These are phyloP conservation scores for Monotropa hypopitys DNA, from an alignment of 179 eudicot genomes.

Conservation along the genomic window DNA sequence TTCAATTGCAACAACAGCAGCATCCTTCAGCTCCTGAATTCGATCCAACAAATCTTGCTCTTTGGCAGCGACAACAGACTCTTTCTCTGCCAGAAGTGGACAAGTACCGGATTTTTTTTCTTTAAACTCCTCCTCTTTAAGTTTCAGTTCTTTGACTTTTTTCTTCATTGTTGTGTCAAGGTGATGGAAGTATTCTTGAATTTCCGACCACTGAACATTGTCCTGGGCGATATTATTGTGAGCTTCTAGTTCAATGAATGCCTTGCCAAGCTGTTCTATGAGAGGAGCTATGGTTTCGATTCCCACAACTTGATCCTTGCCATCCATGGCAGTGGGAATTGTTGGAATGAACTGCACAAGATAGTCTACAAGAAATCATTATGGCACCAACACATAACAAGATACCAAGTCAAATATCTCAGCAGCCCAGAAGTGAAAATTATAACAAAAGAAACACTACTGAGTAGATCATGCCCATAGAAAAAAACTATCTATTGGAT, in stretches of 20 bases:
- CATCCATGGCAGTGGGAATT: conserved; percentile 27
- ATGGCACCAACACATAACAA: not conserved
- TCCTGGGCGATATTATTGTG: conserved; percentile 20
- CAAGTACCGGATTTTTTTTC: conserved; percentile 27
- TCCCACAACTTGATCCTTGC: conserved; percentile 18
- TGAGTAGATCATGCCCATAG: not conserved
- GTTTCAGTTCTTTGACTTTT: conserved; percentile 36
- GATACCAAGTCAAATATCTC: not conserved
- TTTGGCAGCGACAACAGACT: conserved; percentile 38
- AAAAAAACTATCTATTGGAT: not conserved
- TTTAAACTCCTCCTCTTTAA: conserved; percentile 33
- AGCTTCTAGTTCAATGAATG: conserved; percentile 39
- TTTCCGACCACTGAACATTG: conserved; percentile 26
- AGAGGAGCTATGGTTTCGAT: conserved; percentile 24
- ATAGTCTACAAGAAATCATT: not conserved
- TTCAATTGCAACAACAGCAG: conserved; percentile 44
- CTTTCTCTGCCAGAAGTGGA: conserved; percentile 30
- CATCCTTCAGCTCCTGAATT: conserved; percentile 57
- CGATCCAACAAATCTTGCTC: conserved; percentile 48
- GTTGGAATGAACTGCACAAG: conserved; percentile 13
- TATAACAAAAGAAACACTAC: not conserved
- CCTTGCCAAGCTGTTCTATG: conserved; percentile 40
- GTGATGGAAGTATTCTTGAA: conserved; percentile 35
- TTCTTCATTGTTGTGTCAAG: conserved; percentile 29
- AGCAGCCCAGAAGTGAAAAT: not conserved